Base-by-base conservation (phyloP, 495 filamentous ascomycete genomes). In the Tirmania nivea region DNA sequence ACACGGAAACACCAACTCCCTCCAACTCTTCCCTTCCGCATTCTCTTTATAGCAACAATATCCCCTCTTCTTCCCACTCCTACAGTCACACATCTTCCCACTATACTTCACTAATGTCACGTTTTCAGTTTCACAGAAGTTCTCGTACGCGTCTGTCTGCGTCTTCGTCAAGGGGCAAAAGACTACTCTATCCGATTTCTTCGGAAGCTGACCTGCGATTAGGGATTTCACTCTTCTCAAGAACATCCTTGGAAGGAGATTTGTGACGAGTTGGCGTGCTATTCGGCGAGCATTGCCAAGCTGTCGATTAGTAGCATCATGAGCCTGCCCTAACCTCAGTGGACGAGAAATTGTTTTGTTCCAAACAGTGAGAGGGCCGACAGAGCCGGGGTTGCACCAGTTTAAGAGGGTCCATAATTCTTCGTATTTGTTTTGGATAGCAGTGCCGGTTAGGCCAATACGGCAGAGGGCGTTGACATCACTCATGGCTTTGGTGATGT, bases 371-470 rank as follows among this genome's bases (percentile, higher is more conserved):
- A 84, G 68, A 0, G 85, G 81, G 2, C 90, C 90, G 56, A 95
- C 80, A 36, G 74, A 70, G 0, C 90, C 92, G 1, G 90, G 90
- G 60, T 94, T 93, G 0, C 87, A 86, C 90, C 90, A 97, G 67
- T 96, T 95, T 11, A 97, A 69, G 3, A 97, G 71, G 3, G 86
- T 90, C 90, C 90, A 97, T 1, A 97, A 75, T 66, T 97, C 92
- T 61, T 94, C 60, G 64, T 97, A 97, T 58, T 86, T 89, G 65
- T 97, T 97, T 56, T 97, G 90, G 16, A 97, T 95, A 9, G 92
- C 92, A 6, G 90, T 97, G 8, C 90, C 90, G 0, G 92, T 96
- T 21, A 97, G 69, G 0, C 90, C 90, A 54, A 97, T 90, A 20
- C 90, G 73, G 60, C 92, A 96, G 21, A 97, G 75, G 10, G 90